Evolutionary conservation across 176 grass and related monocot genomes (phyloP), one percentile per base, ranked within the genome.

Genomic region (Lolium rigidum): DNA sequence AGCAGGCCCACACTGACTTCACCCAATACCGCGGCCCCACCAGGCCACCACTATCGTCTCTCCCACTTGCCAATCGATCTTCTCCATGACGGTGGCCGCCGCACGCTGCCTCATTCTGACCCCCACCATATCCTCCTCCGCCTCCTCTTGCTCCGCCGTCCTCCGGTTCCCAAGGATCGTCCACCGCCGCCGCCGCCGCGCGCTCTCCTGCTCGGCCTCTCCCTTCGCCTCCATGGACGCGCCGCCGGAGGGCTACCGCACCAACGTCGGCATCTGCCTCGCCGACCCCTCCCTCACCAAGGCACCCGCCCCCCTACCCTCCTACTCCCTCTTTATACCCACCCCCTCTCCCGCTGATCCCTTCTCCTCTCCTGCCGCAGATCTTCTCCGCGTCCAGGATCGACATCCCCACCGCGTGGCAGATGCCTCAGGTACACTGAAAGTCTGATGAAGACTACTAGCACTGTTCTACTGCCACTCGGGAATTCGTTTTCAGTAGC

Each of bases 251-350:
- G 46, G 46, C 46, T 98, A 95, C 84, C 93, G 93, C 57, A 83
- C 89, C n/a, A 98, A 98, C 80, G 93, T 95, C 77, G 93, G 96
- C 70, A 92, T 98, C 87, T 95, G 94, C 88, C 94, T 98, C 88
- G 52, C 94, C 79, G 85, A 95, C 76, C 76, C 91, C 21, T 84
- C 94, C 14, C 89, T 90, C 70, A 92, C 88, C 81, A 95, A 94
- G 97, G 97, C 88, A 62, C 10, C 46, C 35, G 4, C 80, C 10
- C 2, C 5, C 38, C 41, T 14, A 8, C 17, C 37, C 70, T 9
- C 13, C 3, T 14, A n/a, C 5, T 18, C 14, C 47, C 46, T 16
- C 13, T 44, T 63, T 50, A 17, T 18, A 13, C 16, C 9, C 28
- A 16, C 0, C 4, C 37, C 3, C 4, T 10, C 3, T 80, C 39